Evolutionary conservation across 176 grass and related monocot species (phyloP).

Genomic region (Triticum turgidum): DNA sequence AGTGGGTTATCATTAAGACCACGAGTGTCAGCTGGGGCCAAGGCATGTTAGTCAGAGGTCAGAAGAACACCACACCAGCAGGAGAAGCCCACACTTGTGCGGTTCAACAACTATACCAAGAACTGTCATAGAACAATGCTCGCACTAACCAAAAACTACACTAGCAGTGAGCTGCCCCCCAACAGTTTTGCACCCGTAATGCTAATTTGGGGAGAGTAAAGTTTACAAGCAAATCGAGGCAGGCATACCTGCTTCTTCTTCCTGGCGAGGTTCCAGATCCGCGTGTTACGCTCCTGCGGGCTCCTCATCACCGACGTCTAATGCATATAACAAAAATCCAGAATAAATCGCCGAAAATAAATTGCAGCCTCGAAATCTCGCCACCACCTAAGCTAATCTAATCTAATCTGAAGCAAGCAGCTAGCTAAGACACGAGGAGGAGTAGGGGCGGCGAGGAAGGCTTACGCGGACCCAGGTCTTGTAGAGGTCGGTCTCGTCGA

Average conservation of each 20-base stretch:
- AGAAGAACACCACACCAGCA: constrained; percentile 13
- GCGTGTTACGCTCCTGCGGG: constrained; percentile 63
- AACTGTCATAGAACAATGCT: constrained; percentile 51
- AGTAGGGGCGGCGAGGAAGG: neutral
- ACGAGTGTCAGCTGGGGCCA: neutral
- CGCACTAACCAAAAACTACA: neutral
- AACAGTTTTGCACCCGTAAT: no score
- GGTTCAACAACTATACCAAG: constrained; percentile 33
- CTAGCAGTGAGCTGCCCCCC: no score
- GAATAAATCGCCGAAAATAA: neutral
- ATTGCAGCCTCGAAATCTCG: neutral
- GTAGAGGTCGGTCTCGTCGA: constrained; percentile 81
- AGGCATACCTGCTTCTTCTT: constrained; percentile 74
- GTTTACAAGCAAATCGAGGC: no score
- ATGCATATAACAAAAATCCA: no score
- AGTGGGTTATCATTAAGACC: constrained; percentile 24
- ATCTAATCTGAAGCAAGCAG: no score
- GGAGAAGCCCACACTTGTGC: constrained; percentile 27
- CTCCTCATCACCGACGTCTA: constrained; percentile 56
- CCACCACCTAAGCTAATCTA: no score
- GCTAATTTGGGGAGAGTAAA: no score
- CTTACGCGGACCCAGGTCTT: constrained; percentile 68
- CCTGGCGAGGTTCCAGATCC: constrained; percentile 87
- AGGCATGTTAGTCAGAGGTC: constrained; percentile 6
- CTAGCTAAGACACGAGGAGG: no score